phyloP scores from a whole-genome alignment of 306 rosid species.

The Alnus glutinosa region DNA sequence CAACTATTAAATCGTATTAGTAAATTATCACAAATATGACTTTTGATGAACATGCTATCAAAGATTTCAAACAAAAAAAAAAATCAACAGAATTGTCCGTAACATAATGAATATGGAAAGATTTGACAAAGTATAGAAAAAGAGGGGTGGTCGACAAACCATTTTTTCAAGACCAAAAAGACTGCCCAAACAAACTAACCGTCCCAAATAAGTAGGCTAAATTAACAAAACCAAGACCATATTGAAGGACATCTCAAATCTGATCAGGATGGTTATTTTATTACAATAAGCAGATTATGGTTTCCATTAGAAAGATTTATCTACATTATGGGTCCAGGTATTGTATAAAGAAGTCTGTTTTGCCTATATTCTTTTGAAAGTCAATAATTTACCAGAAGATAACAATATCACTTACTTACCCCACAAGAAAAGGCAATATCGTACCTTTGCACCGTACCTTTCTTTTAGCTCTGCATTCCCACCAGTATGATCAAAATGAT shows the following conservation, averaged over 20 bases:
- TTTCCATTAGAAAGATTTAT: background rate
- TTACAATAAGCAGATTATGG: background rate
- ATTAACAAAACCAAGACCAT: background rate
- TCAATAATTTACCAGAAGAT: background rate
- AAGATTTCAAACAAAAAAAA: background rate
- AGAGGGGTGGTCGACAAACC: background rate
- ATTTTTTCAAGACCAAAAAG: background rate
- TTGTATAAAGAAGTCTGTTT: background rate
- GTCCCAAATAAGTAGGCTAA: background rate
- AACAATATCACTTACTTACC: background rate
- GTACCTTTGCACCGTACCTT: conserved; percentile 92
- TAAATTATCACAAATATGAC: background rate
- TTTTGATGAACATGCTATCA: background rate
- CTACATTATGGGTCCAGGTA: background rate
- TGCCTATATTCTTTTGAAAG: background rate
- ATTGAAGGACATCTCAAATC: background rate
- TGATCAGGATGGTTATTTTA: background rate
- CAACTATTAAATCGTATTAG: background rate
- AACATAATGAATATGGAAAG: background rate
- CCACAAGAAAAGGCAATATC: conserved; percentile 20
- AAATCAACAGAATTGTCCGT: background rate
- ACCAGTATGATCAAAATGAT: conserved; percentile 90
- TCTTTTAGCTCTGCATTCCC: conserved; percentile 89
- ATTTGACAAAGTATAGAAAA: background rate
- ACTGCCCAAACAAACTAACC: background rate